Base-by-base conservation (phyloP, 768 basidiomycete species). In the Cystobasidium tubakii region DNA sequence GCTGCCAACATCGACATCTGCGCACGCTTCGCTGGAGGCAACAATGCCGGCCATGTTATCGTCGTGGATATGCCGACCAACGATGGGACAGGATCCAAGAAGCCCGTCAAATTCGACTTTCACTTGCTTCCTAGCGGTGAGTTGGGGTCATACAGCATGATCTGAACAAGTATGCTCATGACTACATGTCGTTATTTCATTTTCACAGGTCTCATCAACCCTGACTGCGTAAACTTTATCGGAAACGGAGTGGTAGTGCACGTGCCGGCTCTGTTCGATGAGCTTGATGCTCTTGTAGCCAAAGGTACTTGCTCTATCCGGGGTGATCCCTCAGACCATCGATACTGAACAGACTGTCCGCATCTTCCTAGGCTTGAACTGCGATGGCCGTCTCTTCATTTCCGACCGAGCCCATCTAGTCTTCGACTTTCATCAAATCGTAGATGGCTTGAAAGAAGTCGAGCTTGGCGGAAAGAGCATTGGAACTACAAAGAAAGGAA, bases 391-490 rank as follows among this genome's bases (percentile, higher is more conserved):
- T 39, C 82, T 99, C 23, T 90, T 96, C 81, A 85, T 99, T 77
- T 98, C 95, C 29, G 93, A 98, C 83, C 89, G 96, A 76, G 92
- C 96, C 1, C 92, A 95, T 76, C 88, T 99, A 75, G 96, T 99
- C 39, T 93, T 99, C 79, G 96, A 98, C 81, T 98, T 99, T 82
- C 96, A 99, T 82, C 96, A 99, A 84, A 97, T 98, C 79, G 96
- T 98, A 33, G 96, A 99, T 80, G 96, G 96, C 4, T 83, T 99
- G 79, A 99, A 98, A 81, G 96, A 99, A 81, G 91, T 92, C 44
- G 96, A 98, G 81, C 86, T 98, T 27, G 96, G 96, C 27, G 90
- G 91, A 10, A 73, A 71, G 13, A 73, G 57, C 82, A 98, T 99
- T 80, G 96, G 96, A 29, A 99, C 96, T 39, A 99, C 96, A 62